Evolutionary conservation across 1,284 basidiomycete species (phyloP).

Genomic region (Ceratobasidium sp.): DNA sequence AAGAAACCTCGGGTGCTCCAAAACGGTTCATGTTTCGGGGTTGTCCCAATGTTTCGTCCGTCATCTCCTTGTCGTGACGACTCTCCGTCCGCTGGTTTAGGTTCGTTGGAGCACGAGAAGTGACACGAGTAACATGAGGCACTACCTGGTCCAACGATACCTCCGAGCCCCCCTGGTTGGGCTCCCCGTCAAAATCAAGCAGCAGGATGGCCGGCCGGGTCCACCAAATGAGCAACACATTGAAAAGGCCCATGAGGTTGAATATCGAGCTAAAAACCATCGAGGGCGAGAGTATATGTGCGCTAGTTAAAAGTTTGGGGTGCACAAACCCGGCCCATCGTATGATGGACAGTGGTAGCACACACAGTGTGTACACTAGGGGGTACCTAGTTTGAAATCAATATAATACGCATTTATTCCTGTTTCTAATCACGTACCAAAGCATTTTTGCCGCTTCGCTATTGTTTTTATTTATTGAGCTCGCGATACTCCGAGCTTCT

Average conservation of each 20-base stretch:
- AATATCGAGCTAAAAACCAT: slow-evolving; percentile 28
- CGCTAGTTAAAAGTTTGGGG: neutral
- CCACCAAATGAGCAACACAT: neutral
- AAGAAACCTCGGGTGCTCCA: neutral
- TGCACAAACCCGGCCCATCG: slow-evolving; percentile 27
- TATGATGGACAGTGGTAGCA: slow-evolving; percentile 20
- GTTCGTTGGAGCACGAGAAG: neutral
- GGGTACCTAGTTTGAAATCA: slow-evolving; percentile 1
- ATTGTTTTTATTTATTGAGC: neutral
- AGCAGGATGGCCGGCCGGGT: slow-evolving; percentile 18
- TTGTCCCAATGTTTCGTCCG: neutral
- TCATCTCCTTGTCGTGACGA: neutral
- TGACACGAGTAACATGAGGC: neutral
- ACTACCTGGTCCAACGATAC: no score
- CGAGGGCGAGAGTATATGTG: neutral
- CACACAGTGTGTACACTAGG: slow-evolving; percentile 20
- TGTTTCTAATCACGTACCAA: slow-evolving; percentile 1
- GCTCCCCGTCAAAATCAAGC: neutral
- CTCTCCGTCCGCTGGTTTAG: neutral
- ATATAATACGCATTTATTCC: neutral
- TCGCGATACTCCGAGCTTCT: neutral
- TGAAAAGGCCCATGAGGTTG: slow-evolving; percentile 23
- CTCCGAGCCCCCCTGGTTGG: neutral
- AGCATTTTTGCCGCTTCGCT: slow-evolving; percentile 19
- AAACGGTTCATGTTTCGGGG: neutral